These are phyloP conservation scores for Lichtheimia ornata DNA, from an alignment of 371 early-diverging fungal species.

Conservation along the genomic window DNA sequence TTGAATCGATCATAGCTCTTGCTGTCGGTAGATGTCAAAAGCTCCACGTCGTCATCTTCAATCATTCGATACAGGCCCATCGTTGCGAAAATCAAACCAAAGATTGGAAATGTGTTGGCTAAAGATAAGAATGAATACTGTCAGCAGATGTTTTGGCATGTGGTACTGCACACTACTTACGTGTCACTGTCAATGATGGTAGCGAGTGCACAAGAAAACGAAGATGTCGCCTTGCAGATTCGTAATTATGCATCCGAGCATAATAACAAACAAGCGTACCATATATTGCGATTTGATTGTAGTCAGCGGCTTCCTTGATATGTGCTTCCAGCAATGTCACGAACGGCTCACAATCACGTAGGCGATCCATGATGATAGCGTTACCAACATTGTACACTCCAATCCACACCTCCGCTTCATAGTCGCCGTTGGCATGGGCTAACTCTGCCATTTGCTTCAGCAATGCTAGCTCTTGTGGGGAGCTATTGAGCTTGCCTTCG, in stretches of 20 bases:
- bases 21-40: conserved; percentile 17
- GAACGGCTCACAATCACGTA: conserved; percentile 31
- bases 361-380: conserved; percentile 28
- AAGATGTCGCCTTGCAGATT: conserved; percentile 24
- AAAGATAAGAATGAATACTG: background rate
- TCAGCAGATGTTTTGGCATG: no score
- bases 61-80: conserved; percentile 39
- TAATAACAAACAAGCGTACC: conserved; percentile 36
- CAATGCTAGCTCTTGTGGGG: conserved; percentile 38
- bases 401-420: conserved; percentile 39
- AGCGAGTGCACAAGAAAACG: conserved; percentile 22
- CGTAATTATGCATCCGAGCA: conserved; percentile 23
- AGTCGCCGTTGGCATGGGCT: conserved; percentile 35
- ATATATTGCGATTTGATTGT: conserved; percentile 35
- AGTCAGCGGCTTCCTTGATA: conserved; percentile 24
- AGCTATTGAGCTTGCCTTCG: conserved; percentile 44
- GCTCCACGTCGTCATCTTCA: conserved; percentile 27
- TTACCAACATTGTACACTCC: conserved; percentile 35
- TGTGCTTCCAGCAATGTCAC: conserved; percentile 32
- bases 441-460: conserved; percentile 38
- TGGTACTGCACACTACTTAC: conserved; percentile 14
- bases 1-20: conserved; percentile 30
- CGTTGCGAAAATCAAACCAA: conserved; percentile 36
- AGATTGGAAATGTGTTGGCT: conserved; percentile 40
- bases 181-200: conserved; percentile 33